Conservation (phyloP, 106 monocot species). For the Triglochin maritima region DNA sequence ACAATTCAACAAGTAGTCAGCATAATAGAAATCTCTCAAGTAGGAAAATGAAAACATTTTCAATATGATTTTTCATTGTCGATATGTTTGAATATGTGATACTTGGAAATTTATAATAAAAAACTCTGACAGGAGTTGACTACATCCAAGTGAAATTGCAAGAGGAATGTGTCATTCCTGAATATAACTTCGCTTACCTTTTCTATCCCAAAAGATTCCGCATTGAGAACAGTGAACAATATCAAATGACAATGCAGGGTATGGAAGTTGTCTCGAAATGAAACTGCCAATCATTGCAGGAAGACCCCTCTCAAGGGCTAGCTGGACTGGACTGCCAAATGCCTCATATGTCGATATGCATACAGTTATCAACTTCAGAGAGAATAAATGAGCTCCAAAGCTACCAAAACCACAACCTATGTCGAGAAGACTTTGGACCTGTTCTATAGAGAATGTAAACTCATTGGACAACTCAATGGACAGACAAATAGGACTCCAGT, state of each 20-base stretch:
- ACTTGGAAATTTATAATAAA: slow-evolving; percentile 2
- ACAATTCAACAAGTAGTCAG: not conserved
- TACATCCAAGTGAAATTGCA: not conserved
- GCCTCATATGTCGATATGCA: slow-evolving; percentile 27
- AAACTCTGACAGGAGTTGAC: not conserved
- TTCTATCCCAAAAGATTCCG: slow-evolving; percentile 25
- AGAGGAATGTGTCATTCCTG: too few relatives aligned
- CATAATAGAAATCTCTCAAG: not conserved
- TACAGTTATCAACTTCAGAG: slow-evolving; percentile 20
- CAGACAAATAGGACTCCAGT: not conserved
- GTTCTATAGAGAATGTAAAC: not conserved
- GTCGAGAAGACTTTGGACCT: slow-evolving; percentile 19
- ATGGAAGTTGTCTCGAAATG: slow-evolving; percentile 29
- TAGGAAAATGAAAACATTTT: not conserved
- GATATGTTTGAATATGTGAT: not conserved
- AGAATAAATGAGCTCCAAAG: slow-evolving; percentile 33
- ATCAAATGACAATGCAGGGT: slow-evolving; percentile 24
- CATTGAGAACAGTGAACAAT: slow-evolving; percentile 32
- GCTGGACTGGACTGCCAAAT: slow-evolving; percentile 25
- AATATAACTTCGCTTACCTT: slow-evolving; percentile 8
- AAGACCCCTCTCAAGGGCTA: slow-evolving; percentile 34
- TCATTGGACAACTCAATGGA: not conserved
- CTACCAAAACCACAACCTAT: slow-evolving; percentile 35
- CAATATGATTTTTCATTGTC: not conserved
- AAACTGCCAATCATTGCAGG: slow-evolving; percentile 29